These are phyloP conservation scores for Stenogyne calaminthoides DNA, from an alignment of 305 asterid species.

Conservation along the genomic window DNA sequence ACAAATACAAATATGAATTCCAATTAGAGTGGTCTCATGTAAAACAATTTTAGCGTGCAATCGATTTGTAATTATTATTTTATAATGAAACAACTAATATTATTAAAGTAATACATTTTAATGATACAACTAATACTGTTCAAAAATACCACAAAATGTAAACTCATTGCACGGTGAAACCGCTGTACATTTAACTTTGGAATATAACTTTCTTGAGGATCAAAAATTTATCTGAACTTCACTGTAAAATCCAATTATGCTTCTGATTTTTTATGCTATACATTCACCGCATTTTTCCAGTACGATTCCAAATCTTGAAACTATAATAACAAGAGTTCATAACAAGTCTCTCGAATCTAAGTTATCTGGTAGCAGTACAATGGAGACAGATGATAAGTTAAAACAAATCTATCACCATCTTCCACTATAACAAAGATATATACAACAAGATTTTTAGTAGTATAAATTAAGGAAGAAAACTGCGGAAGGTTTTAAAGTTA, in stretches of 20 bases:
- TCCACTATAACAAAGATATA: conserved; percentile 7
- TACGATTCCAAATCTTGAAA: not conserved
- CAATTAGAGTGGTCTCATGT: no score
- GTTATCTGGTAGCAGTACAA: not conserved
- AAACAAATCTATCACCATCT: conserved; percentile 10
- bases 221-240: not conserved
- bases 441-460: conserved; percentile 9
- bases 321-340: not conserved
- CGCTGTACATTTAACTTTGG: no score
- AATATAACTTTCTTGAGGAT: no score
- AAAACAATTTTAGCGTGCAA: no score
- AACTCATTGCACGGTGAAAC: no score
- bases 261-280: not conserved
- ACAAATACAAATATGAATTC: not conserved
- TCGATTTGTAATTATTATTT: no score
- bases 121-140: no score
- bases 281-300: conserved; percentile 9
- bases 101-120: no score
- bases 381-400: conserved; percentile 20
- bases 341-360: conserved; percentile 10
- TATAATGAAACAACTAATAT: no score
- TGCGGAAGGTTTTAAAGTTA: conserved; percentile 23
- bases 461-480: conserved; percentile 9
- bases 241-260: conserved; percentile 2
- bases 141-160: no score